A percentile compares a stretch with the other conserved stretches of the same genome.
These are phyloP conservation scores for Eucalyptus marginata DNA, from an alignment of 345 rosid species.

Conservation along the genomic window DNA sequence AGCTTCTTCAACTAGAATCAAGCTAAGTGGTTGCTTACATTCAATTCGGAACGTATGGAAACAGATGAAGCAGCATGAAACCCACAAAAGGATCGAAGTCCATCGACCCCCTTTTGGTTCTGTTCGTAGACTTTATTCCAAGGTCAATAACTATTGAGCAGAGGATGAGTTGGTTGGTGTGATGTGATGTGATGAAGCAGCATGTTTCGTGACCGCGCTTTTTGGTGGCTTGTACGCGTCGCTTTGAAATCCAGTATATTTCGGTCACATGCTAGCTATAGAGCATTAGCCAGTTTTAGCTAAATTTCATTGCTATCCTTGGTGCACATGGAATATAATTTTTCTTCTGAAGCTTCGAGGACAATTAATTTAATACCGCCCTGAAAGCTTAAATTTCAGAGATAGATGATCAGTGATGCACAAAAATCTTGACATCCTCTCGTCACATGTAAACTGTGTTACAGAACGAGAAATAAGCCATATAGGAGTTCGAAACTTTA, in stretches of 20 bases:
- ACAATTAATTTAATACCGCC: neutral
- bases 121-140: neutral
- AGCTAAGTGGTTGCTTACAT: neutral
- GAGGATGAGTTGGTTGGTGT: neutral
- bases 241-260: neutral
- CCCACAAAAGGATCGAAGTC: neutral
- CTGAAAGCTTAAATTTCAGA: neutral
- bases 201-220: neutral
- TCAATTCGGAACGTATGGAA: neutral
- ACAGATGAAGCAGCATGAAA: neutral
- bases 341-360: neutral
- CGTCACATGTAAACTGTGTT: neutral
- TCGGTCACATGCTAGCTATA: neutral
- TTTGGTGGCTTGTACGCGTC: neutral
- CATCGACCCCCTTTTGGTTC: neutral
- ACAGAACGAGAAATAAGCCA: neutral
- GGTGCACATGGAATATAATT: neutral
- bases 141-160: neutral
- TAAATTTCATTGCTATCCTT: neutral
- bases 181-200: neutral
- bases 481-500: neutral
- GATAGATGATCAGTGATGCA: neutral
- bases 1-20: neutral
- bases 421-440: neutral
- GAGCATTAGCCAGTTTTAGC: neutral